Conservation (phyloP, 768 basidiomycete genomes). For the Ramaria sp. region DNA sequence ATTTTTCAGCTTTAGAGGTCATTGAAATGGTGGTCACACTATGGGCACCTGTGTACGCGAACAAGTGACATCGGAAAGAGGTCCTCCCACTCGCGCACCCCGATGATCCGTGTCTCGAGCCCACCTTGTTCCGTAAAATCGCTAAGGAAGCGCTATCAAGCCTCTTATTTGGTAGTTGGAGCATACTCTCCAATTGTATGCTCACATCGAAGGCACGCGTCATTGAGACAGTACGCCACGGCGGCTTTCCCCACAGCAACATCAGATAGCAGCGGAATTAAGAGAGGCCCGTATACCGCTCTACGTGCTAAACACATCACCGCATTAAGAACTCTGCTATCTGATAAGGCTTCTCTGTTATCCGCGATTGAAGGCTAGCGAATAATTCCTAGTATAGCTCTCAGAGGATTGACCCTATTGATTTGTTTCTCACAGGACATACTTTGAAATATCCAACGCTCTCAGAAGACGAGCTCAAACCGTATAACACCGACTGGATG, state of each 20-base stretch:
- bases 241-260: not conserved
- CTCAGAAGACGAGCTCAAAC: slow-evolving; percentile 53
- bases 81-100: not conserved
- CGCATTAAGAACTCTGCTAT: not conserved
- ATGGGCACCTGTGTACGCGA: not conserved
- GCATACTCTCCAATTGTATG: not conserved
- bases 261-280: not conserved
- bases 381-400: not conserved
- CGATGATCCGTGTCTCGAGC: not conserved
- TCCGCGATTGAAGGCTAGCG: not conserved
- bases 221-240: not conserved
- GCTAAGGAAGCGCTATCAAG: not conserved
- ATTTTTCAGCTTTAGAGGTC: slow-evolving; percentile 65
- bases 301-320: not conserved
- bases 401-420: not conserved
- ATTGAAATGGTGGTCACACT: not conserved
- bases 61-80: not conserved
- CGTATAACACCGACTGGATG: slow-evolving; percentile 93
- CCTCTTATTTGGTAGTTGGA: not conserved
- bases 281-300: not conserved
- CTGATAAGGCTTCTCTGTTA: not conserved
- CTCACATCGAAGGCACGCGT: not conserved
- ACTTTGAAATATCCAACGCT: not conserved
- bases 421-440: not conserved
- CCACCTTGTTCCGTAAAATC: not conserved